Percentiles rank a stretch among this genome's conserved stretches.
phyloP scores from a whole-genome alignment of 805 yeast genomes.

The Candida broadrunensis region DNA sequence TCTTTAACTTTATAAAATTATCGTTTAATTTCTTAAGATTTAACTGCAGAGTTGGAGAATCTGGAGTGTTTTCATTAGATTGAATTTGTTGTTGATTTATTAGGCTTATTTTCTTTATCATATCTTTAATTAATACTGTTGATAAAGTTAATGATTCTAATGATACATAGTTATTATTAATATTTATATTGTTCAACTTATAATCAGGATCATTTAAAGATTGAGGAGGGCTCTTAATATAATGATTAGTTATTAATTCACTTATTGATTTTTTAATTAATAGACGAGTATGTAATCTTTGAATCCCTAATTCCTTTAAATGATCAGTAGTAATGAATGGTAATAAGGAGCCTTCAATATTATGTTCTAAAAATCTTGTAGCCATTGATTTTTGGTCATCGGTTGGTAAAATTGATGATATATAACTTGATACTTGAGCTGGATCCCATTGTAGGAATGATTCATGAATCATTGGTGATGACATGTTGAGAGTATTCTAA shows the following conservation, averaged over 20 bases:
- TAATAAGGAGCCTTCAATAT: constrained; percentile 70
- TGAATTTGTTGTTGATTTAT: constrained; percentile 14
- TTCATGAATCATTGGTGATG: constrained; percentile 19
- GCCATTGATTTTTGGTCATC: constrained; percentile 17
- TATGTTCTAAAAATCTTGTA: constrained; percentile 47
- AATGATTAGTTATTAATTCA: constrained; percentile 43
- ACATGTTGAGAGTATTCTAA: constrained; percentile 11
- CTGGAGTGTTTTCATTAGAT: background rate
- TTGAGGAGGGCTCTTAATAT: constrained; percentile 20
- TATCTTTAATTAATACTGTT: constrained; percentile 31
- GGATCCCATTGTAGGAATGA: constrained; percentile 44
- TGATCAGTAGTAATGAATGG: constrained; percentile 68
- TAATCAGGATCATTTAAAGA: constrained; percentile 25
- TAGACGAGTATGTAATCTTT: constrained; percentile 53
- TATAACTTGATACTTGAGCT: constrained; percentile 40
- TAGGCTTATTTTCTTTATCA: constrained; percentile 22
- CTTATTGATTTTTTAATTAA: constrained; percentile 58
- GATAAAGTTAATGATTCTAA: constrained; percentile 37
- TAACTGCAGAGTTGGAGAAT: constrained; percentile 12
- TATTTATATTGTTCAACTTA: constrained; percentile 26
- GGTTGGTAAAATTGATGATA: constrained; percentile 20
- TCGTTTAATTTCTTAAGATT: constrained; percentile 47
- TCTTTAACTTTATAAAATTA: constrained; percentile 53
- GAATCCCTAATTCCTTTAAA: constrained; percentile 68
- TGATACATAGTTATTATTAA: constrained; percentile 33